Evolutionary conservation across 371 early-diverging fungal species (phyloP).

Genomic region (Mortierella sp.): DNA sequence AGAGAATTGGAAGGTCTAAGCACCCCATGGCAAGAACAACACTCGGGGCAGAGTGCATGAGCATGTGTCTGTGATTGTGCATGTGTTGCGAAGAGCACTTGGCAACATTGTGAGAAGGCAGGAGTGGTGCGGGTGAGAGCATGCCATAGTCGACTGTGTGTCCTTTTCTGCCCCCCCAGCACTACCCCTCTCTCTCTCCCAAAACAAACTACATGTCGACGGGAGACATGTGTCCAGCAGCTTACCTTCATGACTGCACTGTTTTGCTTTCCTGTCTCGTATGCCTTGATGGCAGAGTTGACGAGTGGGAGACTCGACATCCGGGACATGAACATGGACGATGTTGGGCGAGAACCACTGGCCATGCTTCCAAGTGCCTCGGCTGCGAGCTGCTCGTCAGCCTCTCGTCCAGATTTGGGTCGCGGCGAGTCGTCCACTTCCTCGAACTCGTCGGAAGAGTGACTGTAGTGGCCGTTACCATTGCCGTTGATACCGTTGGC

Average conservation of each 20-base stretch:
- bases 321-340: slow-evolving; percentile 69
- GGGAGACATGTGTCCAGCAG: too few relatives aligned
- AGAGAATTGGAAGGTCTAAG: slow-evolving; percentile 1
- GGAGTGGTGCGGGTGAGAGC: background rate
- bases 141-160: too few relatives aligned
- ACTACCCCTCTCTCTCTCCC: background rate
- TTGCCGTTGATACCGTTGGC: slow-evolving; percentile 8
- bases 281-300: slow-evolving; percentile 77
- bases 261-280: slow-evolving; percentile 81
- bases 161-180: too few relatives aligned
- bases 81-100: background rate
- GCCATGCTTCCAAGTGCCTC: slow-evolving; percentile 74
- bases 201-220: background rate
- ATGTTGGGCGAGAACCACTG: slow-evolving; percentile 33
- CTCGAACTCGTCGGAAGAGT: slow-evolving; percentile 39
- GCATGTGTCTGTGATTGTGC: too few relatives aligned
- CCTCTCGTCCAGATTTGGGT: slow-evolving; percentile 16
- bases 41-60: too few relatives aligned
- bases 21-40: background rate
- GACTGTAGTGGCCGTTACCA: slow-evolving; percentile 20
- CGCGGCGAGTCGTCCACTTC: slow-evolving; percentile 27
- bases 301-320: slow-evolving; percentile 85
- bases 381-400: slow-evolving; percentile 71
- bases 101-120: background rate
- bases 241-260: slow-evolving; percentile 73